Evolutionary conservation across 768 basidiomycete genomes (phyloP).

Genomic region (Ramaria rubella): DNA sequence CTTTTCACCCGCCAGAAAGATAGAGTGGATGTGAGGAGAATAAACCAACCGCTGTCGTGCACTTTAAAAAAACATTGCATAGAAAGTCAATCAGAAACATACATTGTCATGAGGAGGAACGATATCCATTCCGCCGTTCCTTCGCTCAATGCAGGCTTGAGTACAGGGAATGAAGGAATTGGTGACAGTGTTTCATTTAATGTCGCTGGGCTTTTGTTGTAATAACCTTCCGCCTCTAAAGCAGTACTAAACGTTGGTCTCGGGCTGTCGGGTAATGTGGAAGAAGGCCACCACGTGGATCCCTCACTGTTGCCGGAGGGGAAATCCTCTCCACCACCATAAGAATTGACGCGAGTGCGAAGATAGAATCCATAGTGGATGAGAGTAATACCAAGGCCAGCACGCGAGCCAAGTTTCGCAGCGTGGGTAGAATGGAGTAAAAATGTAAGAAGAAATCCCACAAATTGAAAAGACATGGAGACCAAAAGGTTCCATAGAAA

Average conservation of each 20-base stretch:
- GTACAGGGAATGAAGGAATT: background rate
- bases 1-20: slow-evolving; percentile 81
- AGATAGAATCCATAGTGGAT: slow-evolving; percentile 84
- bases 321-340: slow-evolving; percentile 35
- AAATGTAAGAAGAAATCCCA: slow-evolving; percentile 89
- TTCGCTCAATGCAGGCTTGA: background rate
- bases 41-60: slow-evolving; percentile 77
- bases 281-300: background rate
- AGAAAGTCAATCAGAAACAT: background rate
- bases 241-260: slow-evolving; percentile 38
- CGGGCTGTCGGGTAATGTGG: background rate
- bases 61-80: background rate
- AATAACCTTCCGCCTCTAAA: slow-evolving; percentile 41
- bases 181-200: background rate
- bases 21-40: slow-evolving; percentile 75
- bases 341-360: slow-evolving; percentile 39
- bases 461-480: slow-evolving; percentile 95
- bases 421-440: slow-evolving; percentile 89
- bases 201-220: slow-evolving; percentile 1
- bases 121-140: slow-evolving; percentile 81
- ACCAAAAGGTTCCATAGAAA: slow-evolving; percentile 77
- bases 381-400: slow-evolving; percentile 87
- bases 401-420: slow-evolving; percentile 87
- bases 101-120: slow-evolving; percentile 73
- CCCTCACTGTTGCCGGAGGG: slow-evolving; percentile 12